Base-by-base conservation (phyloP, 140 eudicot species). In the Stevia rebaudiana region DNA sequence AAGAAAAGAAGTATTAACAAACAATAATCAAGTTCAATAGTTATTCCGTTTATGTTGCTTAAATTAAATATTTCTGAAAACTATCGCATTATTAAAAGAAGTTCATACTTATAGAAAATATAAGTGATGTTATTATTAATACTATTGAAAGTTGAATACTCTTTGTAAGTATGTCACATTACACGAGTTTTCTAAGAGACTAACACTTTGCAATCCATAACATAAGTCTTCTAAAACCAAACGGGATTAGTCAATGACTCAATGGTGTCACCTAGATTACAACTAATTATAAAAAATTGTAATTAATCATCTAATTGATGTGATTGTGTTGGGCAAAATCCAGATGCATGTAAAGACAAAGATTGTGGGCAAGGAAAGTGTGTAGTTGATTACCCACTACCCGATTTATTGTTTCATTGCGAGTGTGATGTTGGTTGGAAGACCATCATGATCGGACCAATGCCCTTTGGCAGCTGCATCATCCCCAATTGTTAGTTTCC, bases 401-500 rank as follows among this genome's bases (percentile, higher is more conserved):
- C 48, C 0, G 68, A 55, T 11, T 0, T 70, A 43, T 0, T 41
- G 6, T 43, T 6, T 35, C 79, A 70, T 43, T 85, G 94, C 48
- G 79, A 69, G 6, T 85, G 94, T 54, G 16, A 79, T 40, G 69
- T 77, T 37, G 94, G 94, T 18, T 85, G 94, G 94, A 74, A 67
- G 70, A 69, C 85, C 41, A 54, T 73, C 48, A 61, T 43, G 72
- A 28, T 76, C 15, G 85, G 81, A 63, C 73, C 65, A n/a, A 57
- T 82, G 54, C 11, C 76, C 43, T 31, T 82, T 49, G 83, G 85
- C 19, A 15, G 83, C 63, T 85, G 88, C 65, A n/a, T 71, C 25
- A 44, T 85, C 63, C 94, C 94, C 24, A 81, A 85, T 22, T 85
- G 88, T 85, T 24, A 82, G 85, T 78, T 61, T 77, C 62, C 66